These are phyloP conservation scores for Endogone sp. DNA, from an alignment of 192 early-diverging fungal species.

Conservation along the genomic window DNA sequence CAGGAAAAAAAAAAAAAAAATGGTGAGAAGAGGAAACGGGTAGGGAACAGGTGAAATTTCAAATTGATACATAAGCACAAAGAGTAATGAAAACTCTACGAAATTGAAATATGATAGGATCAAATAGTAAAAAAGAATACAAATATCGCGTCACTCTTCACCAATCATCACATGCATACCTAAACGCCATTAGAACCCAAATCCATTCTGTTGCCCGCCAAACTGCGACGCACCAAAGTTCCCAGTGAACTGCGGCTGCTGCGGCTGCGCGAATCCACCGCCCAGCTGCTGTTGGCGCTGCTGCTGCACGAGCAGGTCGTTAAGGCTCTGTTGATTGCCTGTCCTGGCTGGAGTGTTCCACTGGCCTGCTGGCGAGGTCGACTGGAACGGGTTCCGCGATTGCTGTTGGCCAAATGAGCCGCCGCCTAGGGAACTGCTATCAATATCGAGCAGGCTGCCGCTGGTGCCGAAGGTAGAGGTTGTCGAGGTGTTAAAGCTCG, in stretches of 20 bases:
- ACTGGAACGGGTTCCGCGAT: conserved; percentile 23
- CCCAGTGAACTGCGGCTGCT: conserved; percentile 20
- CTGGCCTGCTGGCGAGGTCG: conserved; percentile 4
- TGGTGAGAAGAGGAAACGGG: too few relatives aligned
- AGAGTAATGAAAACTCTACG: too few relatives aligned
- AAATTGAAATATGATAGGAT: too few relatives aligned
- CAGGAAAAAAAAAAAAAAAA: too few relatives aligned
- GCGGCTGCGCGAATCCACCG: conserved; percentile 5
- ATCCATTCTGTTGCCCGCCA: background rate
- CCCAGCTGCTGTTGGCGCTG: conserved; percentile 15
- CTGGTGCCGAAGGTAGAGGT: background rate
- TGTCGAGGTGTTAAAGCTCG: background rate
- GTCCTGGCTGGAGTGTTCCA: background rate
- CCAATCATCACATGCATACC: too few relatives aligned
- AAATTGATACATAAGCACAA: too few relatives aligned
- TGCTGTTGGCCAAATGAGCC: conserved; percentile 20
- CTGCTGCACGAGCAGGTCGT: conserved; percentile 29
- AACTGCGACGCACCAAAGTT: background rate
- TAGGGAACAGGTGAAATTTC: too few relatives aligned
- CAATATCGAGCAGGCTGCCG: background rate
- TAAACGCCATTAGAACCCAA: background rate
- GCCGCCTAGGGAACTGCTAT: too few relatives aligned
- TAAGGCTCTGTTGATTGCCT: conserved; percentile 17
- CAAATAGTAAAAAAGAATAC: too few relatives aligned
- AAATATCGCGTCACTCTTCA: too few relatives aligned